These are phyloP conservation scores for Linderniella brevidens DNA, from an alignment of 257 asterid species.

Conservation along the genomic window DNA sequence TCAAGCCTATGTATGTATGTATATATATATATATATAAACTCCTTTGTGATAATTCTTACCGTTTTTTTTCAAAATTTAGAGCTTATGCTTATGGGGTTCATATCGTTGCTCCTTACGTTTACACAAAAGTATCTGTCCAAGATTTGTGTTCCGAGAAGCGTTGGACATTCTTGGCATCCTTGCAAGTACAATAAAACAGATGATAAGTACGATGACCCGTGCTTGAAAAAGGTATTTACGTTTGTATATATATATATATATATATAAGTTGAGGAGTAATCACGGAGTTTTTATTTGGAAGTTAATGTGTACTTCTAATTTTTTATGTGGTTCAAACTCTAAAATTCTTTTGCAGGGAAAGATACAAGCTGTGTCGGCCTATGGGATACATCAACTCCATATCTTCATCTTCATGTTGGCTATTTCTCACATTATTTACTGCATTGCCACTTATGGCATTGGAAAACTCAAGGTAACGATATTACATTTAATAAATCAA, in stretches of 20 bases:
- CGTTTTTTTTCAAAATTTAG: constrained; percentile 13
- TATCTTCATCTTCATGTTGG: constrained; percentile 51
- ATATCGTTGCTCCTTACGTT: constrained; percentile 48
- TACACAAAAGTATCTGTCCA: constrained; percentile 23
- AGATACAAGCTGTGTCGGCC: constrained; percentile 42
- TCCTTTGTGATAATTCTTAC: not conserved
- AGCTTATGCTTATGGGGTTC: constrained; percentile 77
- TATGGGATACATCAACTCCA: constrained; percentile 74
- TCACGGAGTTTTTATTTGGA: not conserved
- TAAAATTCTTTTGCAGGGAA: constrained; percentile 21
- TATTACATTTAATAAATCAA: not conserved
- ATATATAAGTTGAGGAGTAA: not conserved
- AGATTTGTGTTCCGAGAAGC: constrained; percentile 35
- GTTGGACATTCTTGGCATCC: constrained; percentile 65
- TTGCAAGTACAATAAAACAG: constrained; percentile 16
- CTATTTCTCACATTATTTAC: constrained; percentile 35
- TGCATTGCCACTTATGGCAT: constrained; percentile 40
- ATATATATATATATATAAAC: not conserved
- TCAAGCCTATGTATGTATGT: not conserved
- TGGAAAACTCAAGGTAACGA: constrained; percentile 44
- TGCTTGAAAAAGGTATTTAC: constrained; percentile 18
- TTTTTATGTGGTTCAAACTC: not conserved
- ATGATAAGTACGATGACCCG: constrained; percentile 16
- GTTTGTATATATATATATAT: not conserved
- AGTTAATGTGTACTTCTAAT: not conserved